Base-by-base conservation (phyloP, 2,329 filamentous ascomycete species). In the Neocucurbitaria cava region DNA sequence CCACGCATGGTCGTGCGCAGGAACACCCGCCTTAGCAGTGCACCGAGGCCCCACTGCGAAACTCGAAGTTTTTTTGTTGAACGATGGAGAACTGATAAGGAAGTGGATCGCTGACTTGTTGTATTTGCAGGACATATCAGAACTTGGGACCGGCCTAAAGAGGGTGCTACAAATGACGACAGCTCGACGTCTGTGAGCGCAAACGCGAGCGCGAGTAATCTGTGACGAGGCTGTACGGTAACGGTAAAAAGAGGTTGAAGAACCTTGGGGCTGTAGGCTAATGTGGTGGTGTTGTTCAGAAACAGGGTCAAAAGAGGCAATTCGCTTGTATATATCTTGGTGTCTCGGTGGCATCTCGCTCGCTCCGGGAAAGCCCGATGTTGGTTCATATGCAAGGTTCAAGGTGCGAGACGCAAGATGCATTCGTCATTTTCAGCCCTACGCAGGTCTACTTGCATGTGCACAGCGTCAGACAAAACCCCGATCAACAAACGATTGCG, bases 91-190 rank as follows among this genome's bases (percentile, higher is more conserved):
- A 33, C 46, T 54, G 59, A 62, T 58, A 62, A 61, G 50, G 38
- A 49, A 62, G 58, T 67, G 62, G 58, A 65, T 54, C 61, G 49
- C 54, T 62, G 48, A 62, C 45, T 35, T 43, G 49, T 59, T 52
- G 62, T 57, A 9, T 56, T 50, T 46, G 60, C 72, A 91, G 89
- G 89, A 33, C 89, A 92, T 73, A 84, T 92, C 59, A 85, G 87
- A 56, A 91, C 89, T 28, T 92, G 89, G 89, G 83, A 87, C 62
- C 83, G 89, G 58, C 89, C 89, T 5, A 80, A 78, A 54, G 79
- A 81, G 56, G 76, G 72, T 51, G 66, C 75, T 33, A 65, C 61
- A n/a, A 70, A 69, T 45, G 73, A 75, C 44, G 72, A 74, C 31
- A 69, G 61, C 28, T 64, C 59, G 26, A 61, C 54, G 24, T 67